phyloP scores from a whole-genome alignment of 305 asterid species.

The Fraxinus latifolia region DNA sequence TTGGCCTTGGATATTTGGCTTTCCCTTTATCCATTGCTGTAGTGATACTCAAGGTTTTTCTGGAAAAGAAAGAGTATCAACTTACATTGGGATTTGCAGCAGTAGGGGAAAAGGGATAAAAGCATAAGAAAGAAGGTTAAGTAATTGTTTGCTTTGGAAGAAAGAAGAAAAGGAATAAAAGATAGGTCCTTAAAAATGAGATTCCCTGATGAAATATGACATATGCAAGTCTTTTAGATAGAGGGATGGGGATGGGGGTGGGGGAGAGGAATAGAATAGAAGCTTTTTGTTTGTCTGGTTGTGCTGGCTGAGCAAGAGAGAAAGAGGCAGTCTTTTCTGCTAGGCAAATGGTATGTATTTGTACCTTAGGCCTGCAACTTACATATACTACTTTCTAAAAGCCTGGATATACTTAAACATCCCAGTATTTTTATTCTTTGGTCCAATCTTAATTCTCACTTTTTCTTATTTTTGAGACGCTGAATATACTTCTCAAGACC shows the following conservation, averaged over 20 bases:
- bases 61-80: conserved; percentile 35
- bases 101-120: conserved; percentile 34
- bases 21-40: background rate
- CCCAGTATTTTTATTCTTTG: conserved; percentile 26
- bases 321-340: conserved; percentile 45
- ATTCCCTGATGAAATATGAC: background rate
- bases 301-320: conserved; percentile 42
- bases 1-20: conserved; percentile 21
- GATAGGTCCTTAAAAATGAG: conserved; percentile 32
- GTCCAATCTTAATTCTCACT: conserved; percentile 24
- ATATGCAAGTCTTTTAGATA: background rate
- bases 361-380: conserved; percentile 61
- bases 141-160: conserved; percentile 55
- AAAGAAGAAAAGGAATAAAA: conserved; percentile 53
- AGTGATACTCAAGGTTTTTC: conserved; percentile 21
- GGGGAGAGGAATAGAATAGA: conserved; percentile 34
- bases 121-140: conserved; percentile 54
- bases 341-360: conserved; percentile 60
- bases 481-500: conserved; percentile 44
- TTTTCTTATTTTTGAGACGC: conserved; percentile 25
- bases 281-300: conserved; percentile 64
- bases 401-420: conserved; percentile 55
- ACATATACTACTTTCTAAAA: conserved; percentile 44
- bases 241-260: background rate
- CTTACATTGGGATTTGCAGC: conserved; percentile 61